Conservation (phyloP, 2,329 filamentous ascomycete species). For the Albophoma yamanashiensis region DNA sequence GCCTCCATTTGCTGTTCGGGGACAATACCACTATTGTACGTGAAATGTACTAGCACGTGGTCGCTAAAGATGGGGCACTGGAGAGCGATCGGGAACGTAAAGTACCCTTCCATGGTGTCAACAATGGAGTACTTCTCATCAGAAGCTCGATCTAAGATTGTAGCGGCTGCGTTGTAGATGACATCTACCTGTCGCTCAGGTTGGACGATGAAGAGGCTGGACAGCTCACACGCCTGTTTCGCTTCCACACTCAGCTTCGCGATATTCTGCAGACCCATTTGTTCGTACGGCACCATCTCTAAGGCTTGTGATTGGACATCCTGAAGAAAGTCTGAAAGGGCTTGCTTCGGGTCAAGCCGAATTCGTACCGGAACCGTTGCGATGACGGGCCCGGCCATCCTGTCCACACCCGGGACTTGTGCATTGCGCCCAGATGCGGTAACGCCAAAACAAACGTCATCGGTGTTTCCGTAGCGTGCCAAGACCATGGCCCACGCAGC, state of each 20-base stretch:
- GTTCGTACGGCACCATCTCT: slow-evolving; percentile 7
- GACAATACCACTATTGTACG: neutral
- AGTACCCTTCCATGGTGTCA: slow-evolving; percentile 1
- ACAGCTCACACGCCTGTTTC: slow-evolving; percentile 13
- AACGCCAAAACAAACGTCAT: slow-evolving; percentile 15
- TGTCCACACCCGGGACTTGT: slow-evolving; percentile 13
- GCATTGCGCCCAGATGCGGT: slow-evolving; percentile 17
- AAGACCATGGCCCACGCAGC: slow-evolving; percentile 15
- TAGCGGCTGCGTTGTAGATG: neutral
- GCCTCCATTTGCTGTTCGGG: neutral
- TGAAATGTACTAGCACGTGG: neutral
- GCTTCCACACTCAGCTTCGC: slow-evolving; percentile 6
- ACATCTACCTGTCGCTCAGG: slow-evolving; percentile 2
- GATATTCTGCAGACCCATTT: slow-evolving; percentile 13
- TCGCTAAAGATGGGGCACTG: neutral
- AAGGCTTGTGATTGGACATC: slow-evolving; percentile 3
- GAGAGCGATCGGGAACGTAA: neutral
- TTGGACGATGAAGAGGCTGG: slow-evolving; percentile 16
- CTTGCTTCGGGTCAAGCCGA: slow-evolving; percentile 2
- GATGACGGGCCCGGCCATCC: slow-evolving; percentile 18
- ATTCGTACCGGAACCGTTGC: slow-evolving; percentile 17
- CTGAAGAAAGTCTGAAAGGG: slow-evolving; percentile 8
- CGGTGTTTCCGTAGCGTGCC: slow-evolving; percentile 7
- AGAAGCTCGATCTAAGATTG: neutral
- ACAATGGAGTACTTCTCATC: neutral